Evolutionary conservation across 2,329 filamentous ascomycete genomes (phyloP), one percentile per base, ranked within the genome.

Genomic region (Aureobasidium sp.): DNA sequence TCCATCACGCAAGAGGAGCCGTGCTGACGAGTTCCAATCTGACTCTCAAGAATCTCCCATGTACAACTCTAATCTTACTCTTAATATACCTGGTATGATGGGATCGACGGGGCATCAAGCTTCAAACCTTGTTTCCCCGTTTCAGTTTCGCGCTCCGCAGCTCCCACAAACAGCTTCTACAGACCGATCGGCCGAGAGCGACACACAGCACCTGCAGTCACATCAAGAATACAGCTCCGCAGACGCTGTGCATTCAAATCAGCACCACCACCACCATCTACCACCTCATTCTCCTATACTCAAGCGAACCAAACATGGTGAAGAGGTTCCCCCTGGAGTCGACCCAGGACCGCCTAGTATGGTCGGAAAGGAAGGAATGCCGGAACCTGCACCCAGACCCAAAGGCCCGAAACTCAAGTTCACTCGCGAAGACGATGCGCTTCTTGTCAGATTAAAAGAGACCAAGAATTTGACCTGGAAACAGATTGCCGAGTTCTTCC

Each of bases 391-490:
- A 47, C 84, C 88, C 58, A 80, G 88, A 68, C 92, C 92, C 10
- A 85, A 89, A 63, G 91, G 90, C 3, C 91, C 91, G 7, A 97
- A 96, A 76, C 81, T 96, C 67, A 96, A 96, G 75, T 97, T 97
- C 71, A 96, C 91, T 0, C 86, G 90, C 10, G 91, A 96, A 73
- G 92, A 97, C 72, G 92, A 97, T 74, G 86, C 89, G 67, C 78
- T 96, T 52, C 80, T 97, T 59, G 87, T 96, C 62, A 90, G 96
- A 71, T 79, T 97, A 65, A 97, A 97, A 74, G 92, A 97, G 76
- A 92, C 94, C 70, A 95, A 94, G 75, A 92, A 90, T 71, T 79
- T 97, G 71, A 96, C 92, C 5, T 97, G 92, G 92, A 96, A 96
- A 76, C 92, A 97, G 79, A 97, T 97, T 70, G 90, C 91, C 62